Evolutionary conservation across 345 rosid species (phyloP), one percentile per base, ranked within the genome.

Genomic region (Salix suchowensis): DNA sequence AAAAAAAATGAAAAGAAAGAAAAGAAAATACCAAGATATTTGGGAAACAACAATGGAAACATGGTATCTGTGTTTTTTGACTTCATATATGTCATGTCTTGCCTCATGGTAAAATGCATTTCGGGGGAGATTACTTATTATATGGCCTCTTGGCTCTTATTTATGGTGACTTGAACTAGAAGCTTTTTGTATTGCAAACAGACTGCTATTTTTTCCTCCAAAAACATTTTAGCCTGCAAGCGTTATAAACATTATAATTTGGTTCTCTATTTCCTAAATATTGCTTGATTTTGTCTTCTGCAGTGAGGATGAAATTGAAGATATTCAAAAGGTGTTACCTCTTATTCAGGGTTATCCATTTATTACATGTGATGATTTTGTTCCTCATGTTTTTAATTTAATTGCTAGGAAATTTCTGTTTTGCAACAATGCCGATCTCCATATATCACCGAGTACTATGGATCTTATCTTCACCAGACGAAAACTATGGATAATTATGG

Each of bases 291-390:
- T 82, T 70, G 18, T 62, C 26, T 77, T 81, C 77, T 85, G 75
- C 87, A 96, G 99, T 44, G 99, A 94, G 88, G 99, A 96, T 83
- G 99, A 96, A 79, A 92, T 96, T 86, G 99, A 96, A 73, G 99
- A 96, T 83, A 94, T 96, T 75, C 99, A 96, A 80, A 96, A 94
- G 97, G 99, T 94, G 89, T 68, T 40, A 60, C 62, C 80, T 85
- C 37, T 75, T 23, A 58, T 74, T 64, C 67, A 66, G 40, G 61
- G 58, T 65, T 67, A 37, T 77, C 34, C 42, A n/a, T 71, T 48
- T 79, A 54, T 73, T 40, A 36, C 54, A 7, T 52, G 67, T 55
- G 70, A 73, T 80, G 74, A 54, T 70, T 75, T 5, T 66, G 42
- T 50, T 81, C 67, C 77, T 86, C 65, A 86, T 78, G 12, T 69